phyloP scores from a whole-genome alignment of 2,329 filamentous ascomycete genomes.

The Niveomyces coronatus region DNA sequence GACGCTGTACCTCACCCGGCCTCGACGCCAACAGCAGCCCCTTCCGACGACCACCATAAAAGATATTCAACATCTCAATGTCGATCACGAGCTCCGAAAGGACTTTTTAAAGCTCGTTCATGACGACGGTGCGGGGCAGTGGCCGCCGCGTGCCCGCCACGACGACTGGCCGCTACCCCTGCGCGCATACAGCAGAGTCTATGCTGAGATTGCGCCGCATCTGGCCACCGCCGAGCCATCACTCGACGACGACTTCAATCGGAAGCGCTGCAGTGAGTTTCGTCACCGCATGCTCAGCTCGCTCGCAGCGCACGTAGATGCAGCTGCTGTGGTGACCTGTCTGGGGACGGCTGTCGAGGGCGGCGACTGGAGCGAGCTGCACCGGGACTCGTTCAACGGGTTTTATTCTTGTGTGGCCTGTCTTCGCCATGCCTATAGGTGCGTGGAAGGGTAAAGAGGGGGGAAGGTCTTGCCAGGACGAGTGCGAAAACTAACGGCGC shows the following conservation, averaged over 20 bases:
- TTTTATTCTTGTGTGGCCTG: constrained; percentile 4
- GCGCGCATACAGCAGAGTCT: neutral
- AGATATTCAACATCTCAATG: neutral
- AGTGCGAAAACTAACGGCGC: too few species aligned
- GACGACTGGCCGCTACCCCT: neutral
- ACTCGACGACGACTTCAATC: neutral
- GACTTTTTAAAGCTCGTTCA: neutral
- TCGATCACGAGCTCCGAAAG: neutral
- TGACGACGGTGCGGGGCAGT: neutral
- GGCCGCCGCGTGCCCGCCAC: constrained; percentile 1
- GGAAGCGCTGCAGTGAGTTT: neutral
- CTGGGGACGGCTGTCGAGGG: neutral
- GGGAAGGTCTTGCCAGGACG: too few species aligned
- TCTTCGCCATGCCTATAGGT: constrained; percentile 1
- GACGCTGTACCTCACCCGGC: neutral
- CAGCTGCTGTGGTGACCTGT: neutral
- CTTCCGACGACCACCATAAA: neutral
- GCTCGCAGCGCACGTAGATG: neutral
- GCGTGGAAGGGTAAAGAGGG: too few species aligned
- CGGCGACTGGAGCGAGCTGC: neutral
- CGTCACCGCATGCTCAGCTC: neutral
- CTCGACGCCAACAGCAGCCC: neutral
- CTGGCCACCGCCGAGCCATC: constrained; percentile 1
- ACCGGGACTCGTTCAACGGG: constrained; percentile 4
- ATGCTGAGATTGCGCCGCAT: neutral